Evolutionary conservation across 495 filamentous ascomycete genomes (phyloP).

Genomic region (Penicillium chermesinum): DNA sequence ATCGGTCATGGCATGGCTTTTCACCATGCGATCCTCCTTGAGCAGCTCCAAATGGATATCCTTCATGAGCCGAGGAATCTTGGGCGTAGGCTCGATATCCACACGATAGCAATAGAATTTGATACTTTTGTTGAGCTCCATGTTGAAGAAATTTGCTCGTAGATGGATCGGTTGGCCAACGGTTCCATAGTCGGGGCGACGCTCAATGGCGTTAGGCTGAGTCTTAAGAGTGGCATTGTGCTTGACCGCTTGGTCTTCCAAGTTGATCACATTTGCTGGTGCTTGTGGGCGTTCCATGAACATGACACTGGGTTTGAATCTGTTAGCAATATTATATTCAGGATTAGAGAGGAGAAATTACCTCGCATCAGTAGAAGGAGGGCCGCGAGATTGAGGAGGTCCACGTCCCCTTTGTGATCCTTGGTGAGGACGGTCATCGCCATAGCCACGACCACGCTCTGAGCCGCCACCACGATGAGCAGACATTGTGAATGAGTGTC

Average conservation of each 20-base stretch:
- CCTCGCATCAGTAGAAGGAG: not conserved
- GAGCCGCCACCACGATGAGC: not conserved
- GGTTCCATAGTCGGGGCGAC: slow-evolving; percentile 41
- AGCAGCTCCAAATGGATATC: slow-evolving; percentile 7
- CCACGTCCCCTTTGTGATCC: no score
- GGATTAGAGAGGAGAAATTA: slow-evolving; percentile 11
- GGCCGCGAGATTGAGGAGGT: no score
- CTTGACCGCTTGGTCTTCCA: slow-evolving; percentile 6
- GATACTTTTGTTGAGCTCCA: slow-evolving; percentile 11
- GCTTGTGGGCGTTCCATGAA: no score
- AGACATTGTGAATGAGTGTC: no score
- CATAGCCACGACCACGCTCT: no score
- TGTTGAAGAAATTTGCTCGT: slow-evolving; percentile 43
- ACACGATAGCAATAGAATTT: slow-evolving; percentile 12
- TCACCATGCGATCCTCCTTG: not conserved
- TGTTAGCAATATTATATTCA: not conserved
- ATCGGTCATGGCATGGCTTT: not conserved
- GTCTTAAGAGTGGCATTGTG: no score
- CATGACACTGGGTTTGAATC: not conserved
- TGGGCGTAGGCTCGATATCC: slow-evolving; percentile 5
- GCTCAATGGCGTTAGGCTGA: no score
- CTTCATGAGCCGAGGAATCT: not conserved
- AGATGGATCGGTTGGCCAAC: slow-evolving; percentile 31
- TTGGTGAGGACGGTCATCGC: slow-evolving; percentile 1
- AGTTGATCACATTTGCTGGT: no score